These are phyloP conservation scores for Cladosporium velox DNA, from an alignment of 2,329 filamentous ascomycete species.

Conservation along the genomic window DNA sequence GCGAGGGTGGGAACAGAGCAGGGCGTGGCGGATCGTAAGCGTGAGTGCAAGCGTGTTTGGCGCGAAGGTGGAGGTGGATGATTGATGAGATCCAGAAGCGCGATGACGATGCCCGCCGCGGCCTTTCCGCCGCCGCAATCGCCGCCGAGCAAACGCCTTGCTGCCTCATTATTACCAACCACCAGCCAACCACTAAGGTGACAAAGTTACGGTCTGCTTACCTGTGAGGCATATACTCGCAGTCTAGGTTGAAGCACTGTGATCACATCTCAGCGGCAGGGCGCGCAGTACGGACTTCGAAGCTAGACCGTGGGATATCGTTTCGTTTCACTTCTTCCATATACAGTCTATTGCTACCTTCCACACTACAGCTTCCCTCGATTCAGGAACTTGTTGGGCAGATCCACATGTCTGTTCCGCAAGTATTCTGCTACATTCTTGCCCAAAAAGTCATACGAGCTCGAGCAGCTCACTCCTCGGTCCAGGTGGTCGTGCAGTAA, in stretches of 20 bases:
- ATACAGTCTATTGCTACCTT: neutral
- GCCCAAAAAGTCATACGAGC: slow-evolving; percentile 36
- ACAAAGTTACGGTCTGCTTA: neutral
- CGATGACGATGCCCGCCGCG: neutral
- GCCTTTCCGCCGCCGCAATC: too few species aligned
- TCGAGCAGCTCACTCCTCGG: slow-evolving; percentile 37
- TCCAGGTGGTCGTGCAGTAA: slow-evolving; percentile 39
- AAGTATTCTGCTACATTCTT: slow-evolving; percentile 40
- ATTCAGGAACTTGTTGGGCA: slow-evolving; percentile 36
- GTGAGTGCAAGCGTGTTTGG: slow-evolving; percentile 1
- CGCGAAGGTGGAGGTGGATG: neutral
- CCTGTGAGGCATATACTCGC: neutral
- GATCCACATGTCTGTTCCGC: slow-evolving; percentile 33
- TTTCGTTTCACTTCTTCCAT: neutral
- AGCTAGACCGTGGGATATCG: neutral
- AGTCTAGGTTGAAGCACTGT: too few species aligned
- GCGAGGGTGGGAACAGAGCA: slow-evolving; percentile 4
- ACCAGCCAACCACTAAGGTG: neutral
- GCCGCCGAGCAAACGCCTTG: neutral
- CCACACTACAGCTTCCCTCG: slow-evolving; percentile 32
- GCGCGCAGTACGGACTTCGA: too few species aligned
- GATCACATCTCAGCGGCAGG: too few species aligned
- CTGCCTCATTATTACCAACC: neutral
- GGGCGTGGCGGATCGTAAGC: neutral
- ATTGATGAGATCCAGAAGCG: too few species aligned